phyloP scores from a whole-genome alignment of 805 yeast species.

The Hanseniaspora lachancei region DNA sequence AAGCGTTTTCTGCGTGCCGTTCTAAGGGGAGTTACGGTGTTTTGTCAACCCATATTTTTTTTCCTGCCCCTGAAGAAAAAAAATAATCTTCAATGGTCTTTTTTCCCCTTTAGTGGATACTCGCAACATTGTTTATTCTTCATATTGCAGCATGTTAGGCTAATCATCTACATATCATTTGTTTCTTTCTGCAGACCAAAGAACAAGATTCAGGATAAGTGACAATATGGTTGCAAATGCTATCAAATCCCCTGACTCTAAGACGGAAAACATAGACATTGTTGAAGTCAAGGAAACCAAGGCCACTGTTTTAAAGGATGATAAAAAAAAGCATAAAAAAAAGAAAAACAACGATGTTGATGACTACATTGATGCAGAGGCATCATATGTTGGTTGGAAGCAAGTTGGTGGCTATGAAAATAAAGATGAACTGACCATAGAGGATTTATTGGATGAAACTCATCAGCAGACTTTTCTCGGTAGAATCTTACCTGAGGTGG shows the following conservation, averaged over 20 bases:
- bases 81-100: too few relatives aligned
- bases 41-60: too few relatives aligned
- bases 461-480: slow-evolving; percentile 57
- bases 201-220: background rate
- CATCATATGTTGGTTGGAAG: slow-evolving; percentile 83
- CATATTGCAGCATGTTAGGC: too few relatives aligned
- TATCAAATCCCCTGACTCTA: slow-evolving; percentile 14
- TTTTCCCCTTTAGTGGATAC: too few relatives aligned
- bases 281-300: slow-evolving; percentile 7
- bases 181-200: too few relatives aligned
- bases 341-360: slow-evolving; percentile 8
- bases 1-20: too few relatives aligned
- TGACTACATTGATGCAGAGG: slow-evolving; percentile 19
- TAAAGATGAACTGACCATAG: slow-evolving; percentile 46
- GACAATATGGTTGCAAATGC: background rate
- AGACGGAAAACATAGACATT: slow-evolving; percentile 14
- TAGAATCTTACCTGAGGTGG: slow-evolving; percentile 54
- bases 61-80: too few relatives aligned
- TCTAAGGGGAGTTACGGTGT: too few relatives aligned
- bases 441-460: slow-evolving; percentile 63
- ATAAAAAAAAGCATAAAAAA: background rate
- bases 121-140: too few relatives aligned
- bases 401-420: slow-evolving; percentile 82
- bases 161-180: background rate
- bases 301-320: slow-evolving; percentile 7